Evolutionary conservation across 1,139 yeast genomes (phyloP).

Genomic region (Debaryomyces singareniensis): DNA sequence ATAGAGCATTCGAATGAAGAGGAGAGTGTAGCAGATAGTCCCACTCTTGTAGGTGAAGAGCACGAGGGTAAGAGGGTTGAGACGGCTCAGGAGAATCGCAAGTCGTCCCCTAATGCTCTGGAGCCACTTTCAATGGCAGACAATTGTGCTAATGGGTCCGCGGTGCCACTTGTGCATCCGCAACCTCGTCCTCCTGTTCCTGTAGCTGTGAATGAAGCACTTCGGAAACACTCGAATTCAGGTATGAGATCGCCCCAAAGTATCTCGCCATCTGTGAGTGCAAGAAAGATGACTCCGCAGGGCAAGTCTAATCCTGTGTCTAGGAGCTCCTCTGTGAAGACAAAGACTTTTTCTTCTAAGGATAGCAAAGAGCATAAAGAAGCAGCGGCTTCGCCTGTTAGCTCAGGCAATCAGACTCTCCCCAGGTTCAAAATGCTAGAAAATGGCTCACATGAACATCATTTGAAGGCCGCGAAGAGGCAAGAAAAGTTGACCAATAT

Average conservation of each 20-base stretch:
- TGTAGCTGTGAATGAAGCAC: neutral
- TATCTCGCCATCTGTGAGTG: neutral
- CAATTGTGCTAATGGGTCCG: neutral
- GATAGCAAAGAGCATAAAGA: conserved; percentile 5
- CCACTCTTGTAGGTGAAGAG: neutral
- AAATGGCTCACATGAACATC: conserved; percentile 75
- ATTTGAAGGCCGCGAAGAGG: conserved; percentile 67
- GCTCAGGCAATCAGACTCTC: conserved; percentile 1
- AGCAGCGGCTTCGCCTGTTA: conserved; percentile 6
- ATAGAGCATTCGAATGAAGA: conserved; percentile 10
- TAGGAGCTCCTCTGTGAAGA: conserved; percentile 8
- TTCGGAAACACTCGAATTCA: neutral
- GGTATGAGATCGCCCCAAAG: neutral
- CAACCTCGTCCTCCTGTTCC: neutral
- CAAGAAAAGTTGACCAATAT: conserved; percentile 84
- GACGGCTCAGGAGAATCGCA: conserved; percentile 1
- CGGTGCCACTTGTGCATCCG: neutral
- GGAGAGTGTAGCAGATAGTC: neutral
- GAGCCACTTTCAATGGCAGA: neutral
- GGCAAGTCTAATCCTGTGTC: conserved; percentile 8
- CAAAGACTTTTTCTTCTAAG: conserved; percentile 4
- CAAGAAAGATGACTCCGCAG: neutral
- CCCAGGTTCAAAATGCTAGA: conserved; percentile 52
- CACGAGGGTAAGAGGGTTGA: neutral
- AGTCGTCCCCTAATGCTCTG: neutral